Evolutionary conservation across 2,329 filamentous ascomycete genomes (phyloP).

Genomic region (Exophiala spinifera): DNA sequence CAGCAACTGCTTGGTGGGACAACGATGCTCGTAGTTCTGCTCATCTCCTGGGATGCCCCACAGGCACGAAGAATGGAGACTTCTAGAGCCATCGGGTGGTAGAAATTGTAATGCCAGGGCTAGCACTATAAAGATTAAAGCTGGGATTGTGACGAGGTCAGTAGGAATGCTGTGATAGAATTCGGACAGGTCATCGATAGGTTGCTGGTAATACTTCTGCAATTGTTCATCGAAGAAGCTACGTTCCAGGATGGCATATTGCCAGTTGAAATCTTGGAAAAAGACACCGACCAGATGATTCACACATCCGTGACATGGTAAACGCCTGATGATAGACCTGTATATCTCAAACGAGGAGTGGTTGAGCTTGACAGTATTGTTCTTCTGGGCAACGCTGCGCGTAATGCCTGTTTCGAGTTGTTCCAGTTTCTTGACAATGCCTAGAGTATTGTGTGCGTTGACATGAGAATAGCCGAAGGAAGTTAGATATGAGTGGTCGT

Average conservation of each 20-base stretch:
- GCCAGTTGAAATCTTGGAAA: slow-evolving; percentile 14
- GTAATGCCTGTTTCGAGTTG: slow-evolving; percentile 5
- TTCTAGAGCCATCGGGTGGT: neutral
- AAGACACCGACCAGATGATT: slow-evolving; percentile 6
- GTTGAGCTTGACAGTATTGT: slow-evolving; percentile 2
- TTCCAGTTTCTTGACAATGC: slow-evolving; percentile 11
- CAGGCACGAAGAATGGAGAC: slow-evolving; percentile 7
- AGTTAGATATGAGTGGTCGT: slow-evolving; percentile 5
- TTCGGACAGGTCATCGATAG: neutral
- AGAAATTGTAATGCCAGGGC: slow-evolving; percentile 7
- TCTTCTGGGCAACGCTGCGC: neutral
- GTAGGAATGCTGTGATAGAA: neutral
- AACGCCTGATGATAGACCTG: slow-evolving; percentile 5
- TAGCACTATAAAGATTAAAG: slow-evolving; percentile 9
- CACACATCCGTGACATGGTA: slow-evolving; percentile 9
- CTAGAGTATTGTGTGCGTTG: slow-evolving; percentile 10
- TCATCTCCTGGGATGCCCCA: slow-evolving; percentile 5
- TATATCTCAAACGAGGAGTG: slow-evolving; percentile 5
- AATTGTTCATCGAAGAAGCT: slow-evolving; percentile 7
- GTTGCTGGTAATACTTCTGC: slow-evolving; percentile 7
- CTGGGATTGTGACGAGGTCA: slow-evolving; percentile 5
- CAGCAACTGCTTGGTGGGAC: slow-evolving; percentile 4
- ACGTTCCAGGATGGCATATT: slow-evolving; percentile 10
- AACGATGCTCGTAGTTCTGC: neutral
- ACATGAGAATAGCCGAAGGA: slow-evolving; percentile 12